Percentiles rank a stretch among this genome's conserved stretches.
These are phyloP conservation scores for Suhomyces guaymorum DNA, from an alignment of 1,139 yeast genomes.

Conservation along the genomic window DNA sequence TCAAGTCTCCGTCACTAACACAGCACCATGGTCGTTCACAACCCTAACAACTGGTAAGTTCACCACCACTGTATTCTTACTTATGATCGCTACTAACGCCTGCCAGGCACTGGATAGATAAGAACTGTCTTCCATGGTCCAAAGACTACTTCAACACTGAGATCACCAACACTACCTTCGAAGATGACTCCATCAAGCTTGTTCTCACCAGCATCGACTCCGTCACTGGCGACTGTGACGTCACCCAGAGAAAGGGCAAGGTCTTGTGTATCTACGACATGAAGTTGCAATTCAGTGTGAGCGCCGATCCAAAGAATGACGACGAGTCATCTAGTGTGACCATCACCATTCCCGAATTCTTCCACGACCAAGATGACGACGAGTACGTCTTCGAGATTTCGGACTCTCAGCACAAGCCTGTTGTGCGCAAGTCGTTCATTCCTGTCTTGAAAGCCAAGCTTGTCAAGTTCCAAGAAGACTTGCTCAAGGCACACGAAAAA, in stretches of 20 bases:
- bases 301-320: conserved; percentile 28
- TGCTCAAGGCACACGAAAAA: conserved; percentile 59
- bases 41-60: conserved; percentile 79
- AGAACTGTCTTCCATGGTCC: conserved; percentile 78
- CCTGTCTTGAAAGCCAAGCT: conserved; percentile 54
- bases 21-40: conserved; percentile 66
- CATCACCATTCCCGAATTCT: conserved; percentile 60
- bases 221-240: conserved; percentile 74
- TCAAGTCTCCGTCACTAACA: neutral
- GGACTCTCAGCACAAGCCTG: conserved; percentile 30
- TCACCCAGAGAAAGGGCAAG: conserved; percentile 79
- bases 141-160: conserved; percentile 54
- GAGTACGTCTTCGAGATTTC: conserved; percentile 59
- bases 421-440: conserved; percentile 47
- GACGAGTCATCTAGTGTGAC: conserved; percentile 25
- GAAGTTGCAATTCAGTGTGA: conserved; percentile 50
- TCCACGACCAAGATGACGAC: conserved; percentile 69
- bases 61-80: neutral
- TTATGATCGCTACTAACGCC: conserved; percentile 21
- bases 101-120: conserved; percentile 86
- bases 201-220: conserved; percentile 43
- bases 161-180: conserved; percentile 38
- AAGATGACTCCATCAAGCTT: conserved; percentile 36
- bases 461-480: conserved; percentile 59
- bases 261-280: conserved; percentile 74